phyloP scores from a whole-genome alignment of 129 eudicot species.

The Helianthus tuberosus region DNA sequence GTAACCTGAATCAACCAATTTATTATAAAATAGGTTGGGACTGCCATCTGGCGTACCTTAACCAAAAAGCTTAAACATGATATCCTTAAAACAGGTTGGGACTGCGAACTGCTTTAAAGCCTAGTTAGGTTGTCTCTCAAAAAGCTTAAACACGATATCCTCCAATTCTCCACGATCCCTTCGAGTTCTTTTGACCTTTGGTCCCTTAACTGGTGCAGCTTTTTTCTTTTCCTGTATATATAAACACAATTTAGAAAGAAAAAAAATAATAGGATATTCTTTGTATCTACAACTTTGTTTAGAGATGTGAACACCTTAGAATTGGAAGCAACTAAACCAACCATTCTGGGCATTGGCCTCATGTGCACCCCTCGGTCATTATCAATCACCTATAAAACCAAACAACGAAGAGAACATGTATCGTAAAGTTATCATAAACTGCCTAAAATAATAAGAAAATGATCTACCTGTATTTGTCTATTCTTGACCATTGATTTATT shows the following conservation, averaged over 20 bases:
- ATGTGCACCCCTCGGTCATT: constrained; percentile 68
- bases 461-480: constrained; percentile 67
- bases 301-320: constrained; percentile 7
- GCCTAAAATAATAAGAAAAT: not conserved
- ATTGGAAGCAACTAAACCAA: constrained; percentile 56
- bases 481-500: constrained; percentile 77
- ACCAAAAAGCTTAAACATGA: too few species aligned
- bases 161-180: constrained; percentile 86
- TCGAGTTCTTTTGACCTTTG: constrained; percentile 77
- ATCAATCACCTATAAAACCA: constrained; percentile 50
- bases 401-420: not conserved
- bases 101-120: constrained; percentile 83
- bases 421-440: not conserved
- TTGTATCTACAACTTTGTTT: not conserved
- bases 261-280: not conserved
- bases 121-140: constrained; percentile 87
- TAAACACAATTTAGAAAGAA: not conserved
- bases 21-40: too few species aligned
- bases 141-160: constrained; percentile 88
- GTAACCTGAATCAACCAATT: too few species aligned
- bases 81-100: too few species aligned
- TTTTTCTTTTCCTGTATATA: constrained; percentile 66
- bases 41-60: too few species aligned
- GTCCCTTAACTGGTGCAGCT: constrained; percentile 65
- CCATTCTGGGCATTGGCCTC: constrained; percentile 81